phyloP scores from a whole-genome alignment of 1,139 yeast genomes.

The Debaryomycetaceae sp. region DNA sequence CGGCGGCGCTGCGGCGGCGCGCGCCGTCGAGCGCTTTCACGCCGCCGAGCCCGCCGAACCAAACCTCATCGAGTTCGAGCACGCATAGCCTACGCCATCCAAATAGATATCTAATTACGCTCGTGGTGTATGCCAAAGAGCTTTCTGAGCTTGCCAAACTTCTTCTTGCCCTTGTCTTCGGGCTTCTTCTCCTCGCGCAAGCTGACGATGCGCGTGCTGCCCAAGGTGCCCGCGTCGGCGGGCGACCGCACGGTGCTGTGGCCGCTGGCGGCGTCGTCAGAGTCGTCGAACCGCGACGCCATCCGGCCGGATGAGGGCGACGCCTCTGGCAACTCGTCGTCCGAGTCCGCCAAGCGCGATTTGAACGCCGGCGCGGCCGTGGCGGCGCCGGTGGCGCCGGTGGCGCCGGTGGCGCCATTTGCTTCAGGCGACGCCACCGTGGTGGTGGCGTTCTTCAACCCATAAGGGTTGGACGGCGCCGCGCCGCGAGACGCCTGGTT shows the following conservation, averaged over 20 bases:
- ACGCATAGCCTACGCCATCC: slow-evolving; percentile 1
- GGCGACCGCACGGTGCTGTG: neutral
- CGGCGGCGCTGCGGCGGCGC: slow-evolving; percentile 3
- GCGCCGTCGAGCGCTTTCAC: slow-evolving; percentile 1
- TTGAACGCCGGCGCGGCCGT: slow-evolving; percentile 16
- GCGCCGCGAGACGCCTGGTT: no score
- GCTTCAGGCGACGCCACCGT: slow-evolving; percentile 8
- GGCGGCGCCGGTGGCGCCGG: no score
- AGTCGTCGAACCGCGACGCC: slow-evolving; percentile 14
- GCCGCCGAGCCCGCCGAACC: slow-evolving; percentile 1
- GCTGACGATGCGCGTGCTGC: slow-evolving; percentile 6
- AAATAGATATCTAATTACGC: slow-evolving; percentile 1
- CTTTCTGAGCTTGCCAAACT: slow-evolving; percentile 55
- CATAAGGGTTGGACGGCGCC: slow-evolving; percentile 4
- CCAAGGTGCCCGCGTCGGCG: neutral
- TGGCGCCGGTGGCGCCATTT: no score
- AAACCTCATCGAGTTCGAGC: slow-evolving; percentile 9
- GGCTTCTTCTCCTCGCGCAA: slow-evolving; percentile 8
- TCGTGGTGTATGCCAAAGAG: slow-evolving; percentile 43
- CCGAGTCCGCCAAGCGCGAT: slow-evolving; percentile 58
- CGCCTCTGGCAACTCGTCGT: slow-evolving; percentile 31
- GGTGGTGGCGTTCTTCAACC: slow-evolving; percentile 3
- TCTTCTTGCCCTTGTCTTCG: slow-evolving; percentile 35
- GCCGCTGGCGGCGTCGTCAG: slow-evolving; percentile 17
- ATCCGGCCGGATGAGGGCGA: no score